A percentile compares a stretch with the other conserved stretches of the same genome.
Evolutionary conservation across 352 stramenopile species (phyloP).

Genomic region (Phytophthora podocarpi): DNA sequence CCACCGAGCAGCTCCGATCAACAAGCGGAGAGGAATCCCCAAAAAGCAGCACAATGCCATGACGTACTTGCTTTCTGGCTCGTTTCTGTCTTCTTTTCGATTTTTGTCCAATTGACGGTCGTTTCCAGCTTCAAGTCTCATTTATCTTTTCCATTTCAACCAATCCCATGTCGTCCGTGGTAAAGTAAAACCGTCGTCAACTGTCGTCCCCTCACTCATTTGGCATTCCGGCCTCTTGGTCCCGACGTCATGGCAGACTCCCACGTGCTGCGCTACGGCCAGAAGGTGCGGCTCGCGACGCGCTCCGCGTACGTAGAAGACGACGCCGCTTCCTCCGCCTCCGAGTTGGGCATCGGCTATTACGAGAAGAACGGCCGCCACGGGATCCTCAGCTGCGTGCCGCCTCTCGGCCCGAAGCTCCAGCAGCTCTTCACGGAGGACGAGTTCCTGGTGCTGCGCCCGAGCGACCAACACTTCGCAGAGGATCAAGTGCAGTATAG

Average conservation of each 20-base stretch:
- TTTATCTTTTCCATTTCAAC: background rate
- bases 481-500: constrained; percentile 74
- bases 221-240: background rate
- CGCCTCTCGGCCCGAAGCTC: constrained; percentile 71
- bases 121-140: constrained; percentile 16
- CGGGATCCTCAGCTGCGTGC: constrained; percentile 82
- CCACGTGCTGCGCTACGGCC: constrained; percentile 63
- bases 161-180: constrained; percentile 13
- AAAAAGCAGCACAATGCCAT: too few species aligned
- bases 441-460: constrained; percentile 80
- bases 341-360: constrained; percentile 64
- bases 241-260: constrained; percentile 34
- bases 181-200: constrained; percentile 10
- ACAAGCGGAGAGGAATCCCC: too few species aligned
- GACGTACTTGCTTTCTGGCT: constrained; percentile 16
- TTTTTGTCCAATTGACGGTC: constrained; percentile 18
- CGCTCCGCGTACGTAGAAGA: constrained; percentile 54
- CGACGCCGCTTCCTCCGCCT: background rate
- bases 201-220: constrained; percentile 5
- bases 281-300: constrained; percentile 69
- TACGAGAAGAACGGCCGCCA: constrained; percentile 90
- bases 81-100: background rate
- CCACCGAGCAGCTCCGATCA: too few species aligned
- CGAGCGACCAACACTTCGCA: constrained; percentile 40
- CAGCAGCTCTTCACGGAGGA: constrained; percentile 85